Percentiles rank a stretch among this genome's conserved stretches.
Conservation (phyloP, 2,329 filamentous ascomycete species). For the Claviceps quebecensis region DNA sequence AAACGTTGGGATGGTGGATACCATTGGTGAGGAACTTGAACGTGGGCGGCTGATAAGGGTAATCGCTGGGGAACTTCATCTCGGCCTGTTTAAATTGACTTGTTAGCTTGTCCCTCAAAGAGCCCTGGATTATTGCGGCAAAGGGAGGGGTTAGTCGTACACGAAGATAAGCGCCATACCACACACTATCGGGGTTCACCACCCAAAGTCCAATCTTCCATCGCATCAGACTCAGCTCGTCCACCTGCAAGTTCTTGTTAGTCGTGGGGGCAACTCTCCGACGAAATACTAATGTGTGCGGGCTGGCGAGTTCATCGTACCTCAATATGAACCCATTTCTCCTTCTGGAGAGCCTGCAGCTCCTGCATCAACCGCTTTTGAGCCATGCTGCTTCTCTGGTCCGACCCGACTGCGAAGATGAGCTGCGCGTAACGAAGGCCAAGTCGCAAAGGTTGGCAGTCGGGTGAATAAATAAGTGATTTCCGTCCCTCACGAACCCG, state of each 20-base stretch:
- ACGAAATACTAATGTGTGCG: background rate
- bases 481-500: no score
- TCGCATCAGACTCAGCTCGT: conserved; percentile 69
- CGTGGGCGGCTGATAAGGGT: conserved; percentile 76
- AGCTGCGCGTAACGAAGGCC: background rate
- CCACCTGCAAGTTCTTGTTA: conserved; percentile 35
- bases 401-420: background rate
- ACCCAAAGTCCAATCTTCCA: conserved; percentile 88
- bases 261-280: background rate
- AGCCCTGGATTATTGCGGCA: conserved; percentile 4
- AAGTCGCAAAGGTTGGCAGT: background rate
- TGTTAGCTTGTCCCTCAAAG: background rate
- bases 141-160: conserved; percentile 17
- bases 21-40: conserved; percentile 67
- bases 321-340: conserved; percentile 89
- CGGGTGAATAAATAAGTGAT: no score
- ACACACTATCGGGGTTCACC: conserved; percentile 80
- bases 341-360: conserved; percentile 65
- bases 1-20: conserved; percentile 89
- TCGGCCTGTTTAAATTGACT: conserved; percentile 40
- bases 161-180: conserved; percentile 86
- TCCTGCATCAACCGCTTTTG: conserved; percentile 81
- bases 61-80: conserved; percentile 78
- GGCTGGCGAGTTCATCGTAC: conserved; percentile 29
- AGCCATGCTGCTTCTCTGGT: conserved; percentile 24